Percentiles rank a stretch among this genome's conserved stretches.
Conservation (phyloP, 1,284 basidiomycete species). For the Abortiporus biennis region DNA sequence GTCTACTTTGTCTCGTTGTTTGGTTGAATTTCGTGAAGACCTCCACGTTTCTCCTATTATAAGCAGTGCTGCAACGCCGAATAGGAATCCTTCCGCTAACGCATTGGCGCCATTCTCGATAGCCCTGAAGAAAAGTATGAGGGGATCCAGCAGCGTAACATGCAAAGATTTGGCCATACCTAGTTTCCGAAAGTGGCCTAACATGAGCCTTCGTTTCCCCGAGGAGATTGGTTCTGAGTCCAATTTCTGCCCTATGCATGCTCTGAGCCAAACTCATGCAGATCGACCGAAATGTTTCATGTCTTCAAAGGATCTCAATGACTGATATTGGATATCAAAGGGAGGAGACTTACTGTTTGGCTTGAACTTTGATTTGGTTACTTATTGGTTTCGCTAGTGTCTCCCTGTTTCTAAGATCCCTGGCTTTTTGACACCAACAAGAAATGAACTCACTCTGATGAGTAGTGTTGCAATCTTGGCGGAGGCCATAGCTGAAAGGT, state of each 20-base stretch:
- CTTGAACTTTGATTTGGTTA: conserved; percentile 68
- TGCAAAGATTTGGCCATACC: conserved; percentile 38
- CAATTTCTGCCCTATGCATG: conserved; percentile 76
- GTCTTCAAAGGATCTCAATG: conserved; percentile 36
- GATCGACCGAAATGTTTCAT: conserved; percentile 69
- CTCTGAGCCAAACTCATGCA: conserved; percentile 78
- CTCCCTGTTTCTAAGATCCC: conserved; percentile 33
- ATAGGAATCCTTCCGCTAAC: conserved; percentile 84
- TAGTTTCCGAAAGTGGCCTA: conserved; percentile 78
- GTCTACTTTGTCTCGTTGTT: conserved; percentile 69
- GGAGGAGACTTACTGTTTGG: conserved; percentile 55
- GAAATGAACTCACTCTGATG: conserved; percentile 48
- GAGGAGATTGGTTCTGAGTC: conserved; percentile 73
- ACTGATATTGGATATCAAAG: background rate
- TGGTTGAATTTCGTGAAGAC: conserved; percentile 65
- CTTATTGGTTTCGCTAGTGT: conserved; percentile 85
- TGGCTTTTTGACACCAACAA: conserved; percentile 4
- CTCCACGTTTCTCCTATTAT: conserved; percentile 81
- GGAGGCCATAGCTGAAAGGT: conserved; percentile 62
- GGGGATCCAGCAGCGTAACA: background rate
- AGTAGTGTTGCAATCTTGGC: conserved; percentile 62
- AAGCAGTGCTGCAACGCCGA: conserved; percentile 69
- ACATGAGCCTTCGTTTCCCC: conserved; percentile 75
- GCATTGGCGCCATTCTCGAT: conserved; percentile 87
- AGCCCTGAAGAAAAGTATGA: conserved; percentile 53